phyloP scores from a whole-genome alignment of 108 stramenopile species.

The Skeletonema tropicum region DNA sequence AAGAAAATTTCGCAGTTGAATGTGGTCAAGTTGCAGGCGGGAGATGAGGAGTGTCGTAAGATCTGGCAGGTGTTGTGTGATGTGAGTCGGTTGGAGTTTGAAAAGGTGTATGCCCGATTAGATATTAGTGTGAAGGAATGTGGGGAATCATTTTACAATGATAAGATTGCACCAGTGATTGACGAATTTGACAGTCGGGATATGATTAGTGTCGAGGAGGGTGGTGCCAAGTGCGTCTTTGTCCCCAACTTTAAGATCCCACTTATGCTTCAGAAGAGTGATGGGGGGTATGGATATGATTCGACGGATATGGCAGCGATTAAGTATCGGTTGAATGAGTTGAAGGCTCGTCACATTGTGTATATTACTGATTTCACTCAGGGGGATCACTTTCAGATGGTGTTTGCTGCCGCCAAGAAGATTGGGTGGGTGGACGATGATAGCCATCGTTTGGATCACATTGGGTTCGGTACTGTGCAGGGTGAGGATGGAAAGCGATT shows the following conservation, averaged over 20 bases:
- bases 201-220: constrained; percentile 79
- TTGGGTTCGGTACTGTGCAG: constrained; percentile 98
- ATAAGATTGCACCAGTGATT: constrained; percentile 93
- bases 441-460: constrained; percentile 87
- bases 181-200: constrained; percentile 84
- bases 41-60: constrained; percentile 84
- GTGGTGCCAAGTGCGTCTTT: constrained; percentile 94
- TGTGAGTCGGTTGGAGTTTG: constrained; percentile 92
- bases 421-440: constrained; percentile 90
- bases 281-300: constrained; percentile 99
- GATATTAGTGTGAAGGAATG: constrained; percentile 92
- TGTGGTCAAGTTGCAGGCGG: constrained; percentile 97
- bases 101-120: constrained; percentile 97
- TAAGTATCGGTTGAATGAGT: constrained; percentile 85
- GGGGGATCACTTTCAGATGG: constrained; percentile 95
- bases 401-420: constrained; percentile 90
- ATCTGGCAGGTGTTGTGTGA: constrained; percentile 97
- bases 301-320: constrained; percentile 99
- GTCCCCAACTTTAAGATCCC: constrained; percentile 87
- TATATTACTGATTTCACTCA: constrained; percentile 98
- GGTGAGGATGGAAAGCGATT: constrained; percentile 99
- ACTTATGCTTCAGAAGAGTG: constrained; percentile 97
- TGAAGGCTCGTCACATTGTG: constrained; percentile 88
- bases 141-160: constrained; percentile 99
- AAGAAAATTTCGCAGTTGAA: constrained; percentile 92